Evolutionary conservation across 768 basidiomycete genomes (phyloP).

Genomic region (Trametes coccinea): DNA sequence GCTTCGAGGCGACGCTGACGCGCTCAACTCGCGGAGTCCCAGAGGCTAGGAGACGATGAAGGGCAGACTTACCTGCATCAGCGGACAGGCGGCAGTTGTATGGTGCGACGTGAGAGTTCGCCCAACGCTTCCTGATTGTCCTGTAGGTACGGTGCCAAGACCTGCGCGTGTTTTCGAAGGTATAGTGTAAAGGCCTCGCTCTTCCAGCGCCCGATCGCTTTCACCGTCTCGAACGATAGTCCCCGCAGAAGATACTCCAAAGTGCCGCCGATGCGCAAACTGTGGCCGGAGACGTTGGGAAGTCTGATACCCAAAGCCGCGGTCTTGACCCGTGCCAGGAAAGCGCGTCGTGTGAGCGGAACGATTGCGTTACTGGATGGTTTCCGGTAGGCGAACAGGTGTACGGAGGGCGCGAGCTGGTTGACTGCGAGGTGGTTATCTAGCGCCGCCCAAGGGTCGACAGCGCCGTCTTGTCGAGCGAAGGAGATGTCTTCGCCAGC

Average conservation of each 20-base stretch:
- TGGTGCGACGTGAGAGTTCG: not conserved
- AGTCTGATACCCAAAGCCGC: constrained; percentile 8
- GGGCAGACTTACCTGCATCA: not conserved
- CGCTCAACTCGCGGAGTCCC: not conserved
- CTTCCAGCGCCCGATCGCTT: constrained; percentile 38
- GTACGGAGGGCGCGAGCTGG: not conserved
- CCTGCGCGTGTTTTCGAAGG: constrained; percentile 30
- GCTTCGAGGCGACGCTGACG: not conserved
- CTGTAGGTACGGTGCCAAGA: constrained; percentile 36
- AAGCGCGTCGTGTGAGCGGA: constrained; percentile 35
- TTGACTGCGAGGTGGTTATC: constrained; percentile 34
- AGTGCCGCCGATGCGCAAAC: constrained; percentile 34
- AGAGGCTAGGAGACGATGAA: not conserved
- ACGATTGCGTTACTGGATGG: constrained; percentile 24
- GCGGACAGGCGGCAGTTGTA: not conserved
- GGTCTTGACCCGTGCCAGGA: too few species aligned
- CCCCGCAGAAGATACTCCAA: constrained; percentile 40
- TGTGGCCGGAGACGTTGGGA: constrained; percentile 32
- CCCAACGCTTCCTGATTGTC: not conserved
- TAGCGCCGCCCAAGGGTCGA: too few species aligned
- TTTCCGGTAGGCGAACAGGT: constrained; percentile 13
- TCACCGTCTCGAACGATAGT: constrained; percentile 39
- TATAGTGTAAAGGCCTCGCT: constrained; percentile 37
- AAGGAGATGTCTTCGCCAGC: constrained; percentile 34
- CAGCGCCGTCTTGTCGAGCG: too few species aligned